Conservation (phyloP, 371 early-diverging fungal species). For the Circinella umbellata region DNA sequence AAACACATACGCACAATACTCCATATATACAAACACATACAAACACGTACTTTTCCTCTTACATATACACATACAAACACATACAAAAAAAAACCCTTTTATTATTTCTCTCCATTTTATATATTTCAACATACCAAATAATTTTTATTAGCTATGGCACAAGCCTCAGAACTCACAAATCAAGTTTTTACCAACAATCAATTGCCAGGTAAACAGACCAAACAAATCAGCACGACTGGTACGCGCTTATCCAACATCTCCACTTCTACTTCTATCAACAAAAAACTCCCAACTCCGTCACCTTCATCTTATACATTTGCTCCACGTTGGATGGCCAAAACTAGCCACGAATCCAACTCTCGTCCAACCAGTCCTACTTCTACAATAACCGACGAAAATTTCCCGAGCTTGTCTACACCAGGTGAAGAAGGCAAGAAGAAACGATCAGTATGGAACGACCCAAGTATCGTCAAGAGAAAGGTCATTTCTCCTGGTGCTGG, state of each 20-base stretch:
- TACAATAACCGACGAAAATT: constrained; percentile 19
- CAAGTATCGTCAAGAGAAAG: constrained; percentile 17
- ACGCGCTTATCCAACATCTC: background rate
- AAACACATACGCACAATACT: too few relatives aligned
- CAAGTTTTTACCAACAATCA: background rate
- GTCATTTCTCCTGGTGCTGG: constrained; percentile 11
- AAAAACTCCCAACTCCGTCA: constrained; percentile 17
- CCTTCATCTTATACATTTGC: constrained; percentile 25
- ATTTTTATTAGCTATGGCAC: background rate
- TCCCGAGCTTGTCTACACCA: constrained; percentile 15
- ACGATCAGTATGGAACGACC: constrained; percentile 26
- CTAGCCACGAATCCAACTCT: constrained; percentile 18
- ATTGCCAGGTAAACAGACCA: constrained; percentile 10
- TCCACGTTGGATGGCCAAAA: constrained; percentile 28
- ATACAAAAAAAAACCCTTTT: background rate
- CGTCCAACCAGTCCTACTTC: constrained; percentile 21
- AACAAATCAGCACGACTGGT: background rate
- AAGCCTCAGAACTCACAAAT: constrained; percentile 5
- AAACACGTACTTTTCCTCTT: background rate
- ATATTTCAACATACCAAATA: too few relatives aligned
- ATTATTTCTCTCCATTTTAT: too few relatives aligned
- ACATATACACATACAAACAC: background rate
- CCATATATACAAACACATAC: too few relatives aligned
- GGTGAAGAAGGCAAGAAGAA: constrained; percentile 25
- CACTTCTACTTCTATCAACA: background rate